Evolutionary conservation across 306 rosid species (phyloP), one percentile per base, ranked within the genome.

Genomic region (Dryas octopetala): DNA sequence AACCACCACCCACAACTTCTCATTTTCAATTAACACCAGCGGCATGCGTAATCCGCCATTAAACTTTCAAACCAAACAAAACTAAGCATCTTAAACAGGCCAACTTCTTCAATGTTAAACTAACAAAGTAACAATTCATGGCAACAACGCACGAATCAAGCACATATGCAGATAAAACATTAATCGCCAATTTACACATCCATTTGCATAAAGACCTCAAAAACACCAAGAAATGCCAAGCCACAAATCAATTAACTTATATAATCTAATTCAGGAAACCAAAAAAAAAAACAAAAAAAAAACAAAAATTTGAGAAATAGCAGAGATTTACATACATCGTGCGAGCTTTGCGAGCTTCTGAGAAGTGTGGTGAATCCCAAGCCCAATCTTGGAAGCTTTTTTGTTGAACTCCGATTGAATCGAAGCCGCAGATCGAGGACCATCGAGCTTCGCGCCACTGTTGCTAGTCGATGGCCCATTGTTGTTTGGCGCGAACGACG

Each of bases 381-480:
- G 88, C 28, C 98, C 98, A 19, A 93, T 85, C 79, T 86, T 93
- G 72, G 98, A 93, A 84, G 98, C 98, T 74, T 93, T 85, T 52
- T 65, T 66, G 68, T 93, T 93, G 73, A 93, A 93, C 80, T 93
- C 98, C 0, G 97, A 93, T 74, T 93, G 98, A 67, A 88, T 80
- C 41, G 91, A 89, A 11, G 86, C 80, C 0, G 91, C 88, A 23
- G 98, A 89, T 73, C 96, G 90, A 49, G 78, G 89, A 65, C 91
- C 98, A 68, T 93, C 98, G 45, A 88, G 80, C 79, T 86, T 91
- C 41, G 91, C 86, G 55, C 85, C 84, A 55, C 79, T 83, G 44
- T 0, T 82, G 71, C 49, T 11, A 26, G 86, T 17, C 45, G 70
- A 73, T 4, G 91, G 54, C 44, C 77, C 78, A 61, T 32, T 14